Percentiles rank a stretch among this genome's conserved stretches.
Evolutionary conservation across 257 asterid genomes (phyloP).

Genomic region (Primulina huaijiensis): DNA sequence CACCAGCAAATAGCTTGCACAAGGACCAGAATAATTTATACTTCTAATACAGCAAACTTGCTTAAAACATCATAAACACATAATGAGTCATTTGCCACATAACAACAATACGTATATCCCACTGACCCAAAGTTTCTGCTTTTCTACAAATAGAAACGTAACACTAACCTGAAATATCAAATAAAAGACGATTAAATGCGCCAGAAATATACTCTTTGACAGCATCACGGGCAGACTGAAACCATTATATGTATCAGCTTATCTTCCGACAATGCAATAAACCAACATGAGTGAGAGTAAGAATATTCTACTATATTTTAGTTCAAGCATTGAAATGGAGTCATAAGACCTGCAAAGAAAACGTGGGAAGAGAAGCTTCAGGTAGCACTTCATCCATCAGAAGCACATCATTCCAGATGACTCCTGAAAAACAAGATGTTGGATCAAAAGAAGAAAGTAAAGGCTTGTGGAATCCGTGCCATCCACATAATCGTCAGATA

Average conservation of each 20-base stretch:
- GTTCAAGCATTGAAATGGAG: constrained; percentile 13
- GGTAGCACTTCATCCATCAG: constrained; percentile 88
- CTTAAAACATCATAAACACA: background rate
- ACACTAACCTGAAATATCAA: constrained; percentile 70
- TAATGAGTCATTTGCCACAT: background rate
- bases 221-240: constrained; percentile 73
- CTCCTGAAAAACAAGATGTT: constrained; percentile 46
- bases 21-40: background rate
- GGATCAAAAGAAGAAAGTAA: constrained; percentile 15
- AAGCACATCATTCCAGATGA: constrained; percentile 80
- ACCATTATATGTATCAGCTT: constrained; percentile 24
- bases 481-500: background rate
- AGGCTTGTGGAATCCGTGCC: constrained; percentile 14
- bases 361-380: constrained; percentile 68
- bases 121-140: constrained; percentile 8
- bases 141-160: constrained; percentile 5
- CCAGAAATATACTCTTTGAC: constrained; percentile 62
- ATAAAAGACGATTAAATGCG: constrained; percentile 60
- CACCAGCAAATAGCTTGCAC: background rate
- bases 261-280: constrained; percentile 15
- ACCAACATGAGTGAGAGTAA: constrained; percentile 24
- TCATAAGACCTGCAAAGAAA: constrained; percentile 61
- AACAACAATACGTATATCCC: constrained; percentile 11
- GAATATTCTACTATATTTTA: constrained; percentile 14
- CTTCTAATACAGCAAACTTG: background rate